Evolutionary conservation across 2,329 filamentous ascomycete genomes (phyloP), one percentile per base, ranked within the genome.

Genomic region (Fusarium bulbicola): DNA sequence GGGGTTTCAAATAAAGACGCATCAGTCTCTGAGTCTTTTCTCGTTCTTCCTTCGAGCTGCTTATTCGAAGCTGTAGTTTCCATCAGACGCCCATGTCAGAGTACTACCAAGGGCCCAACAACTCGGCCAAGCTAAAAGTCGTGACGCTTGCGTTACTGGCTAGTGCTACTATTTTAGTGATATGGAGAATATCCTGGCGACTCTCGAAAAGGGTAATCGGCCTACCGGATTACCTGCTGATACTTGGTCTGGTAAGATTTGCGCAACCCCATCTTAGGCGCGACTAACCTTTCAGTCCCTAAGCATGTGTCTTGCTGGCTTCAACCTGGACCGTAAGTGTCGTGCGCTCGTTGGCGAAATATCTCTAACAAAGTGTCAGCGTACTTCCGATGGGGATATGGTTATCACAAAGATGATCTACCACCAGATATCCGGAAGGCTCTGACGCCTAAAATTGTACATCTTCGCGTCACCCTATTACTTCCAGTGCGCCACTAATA

Each of bases 371-470:
- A 24, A 24, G 10, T 8, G 3, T 9, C 9, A 63, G 60, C 60
- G 8, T 63, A 63, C 6, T 63, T 63, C 5, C 30, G 61, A 50
- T 63, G 43, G 61, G 61, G 56, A 3, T 63, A 60, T 21, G 61
- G 61, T 2, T 60, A 63, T 49, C 56, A 60, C 39, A 64, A 64
- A 45, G 45, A n/a, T 40, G 61, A 62, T 52, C 57, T 64, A 1
- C 61, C 61, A 1, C 56, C 61, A 3, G 32, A 45, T 11, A 34
- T 62, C 5, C 37, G 24, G 26, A 45, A 32, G 13, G 61, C 61
- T 6, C 4, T 21, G 1, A 62, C 57, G 13, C 57, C 57, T 0
- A 64, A 62, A 6, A 52, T 64, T 45, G 43, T 64, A 52, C 6
- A 42, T 50, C 13, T 7, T 34, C 12, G 3, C 21, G 10, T 16